Base-by-base conservation (phyloP, 768 basidiomycete species). In the Albatrellus ellisii region DNA sequence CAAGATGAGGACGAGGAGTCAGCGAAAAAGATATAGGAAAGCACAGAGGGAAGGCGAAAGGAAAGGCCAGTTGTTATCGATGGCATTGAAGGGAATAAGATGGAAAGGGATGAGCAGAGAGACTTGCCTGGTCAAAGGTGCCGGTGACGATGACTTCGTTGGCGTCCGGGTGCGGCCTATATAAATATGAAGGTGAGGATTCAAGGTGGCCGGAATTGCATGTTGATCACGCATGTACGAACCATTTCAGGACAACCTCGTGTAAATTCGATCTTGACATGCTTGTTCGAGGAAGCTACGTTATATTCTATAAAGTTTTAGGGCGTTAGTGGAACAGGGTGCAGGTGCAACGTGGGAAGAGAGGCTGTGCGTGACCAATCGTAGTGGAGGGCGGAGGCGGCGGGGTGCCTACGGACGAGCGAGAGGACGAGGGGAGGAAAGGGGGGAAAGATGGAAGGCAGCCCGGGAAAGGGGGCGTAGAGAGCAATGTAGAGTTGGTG, bases 51-150 rank as follows among this genome's bases (percentile, higher is more conserved):
- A 28, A 51, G 39, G 26, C 50, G 47, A 35, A 51, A n/a, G 4
- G 50, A 45, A 17, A 51, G 26, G 2, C 50, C 50, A 3, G 42
- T 43, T 6, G 44, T 35, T 26, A 51, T 41, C 12, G 38, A 28
- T 14, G 50, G 50, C 50, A 51, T 51, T 21, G n/a, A 35, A 28
- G 28, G 5, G 25, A 15, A 25, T n/a, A 26, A 24, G 2, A 41
- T n/a, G n/a, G 9, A 18, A 34, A 3, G 26, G 36, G 20, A 14
- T n/a, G 6, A n/a, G n/a, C n/a, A n/a, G 33, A 36, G 18, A 26
- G 36, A 49, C 50, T 51, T 44, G 47, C 50, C 47, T 49, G 26
- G 50, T 51, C 50, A 32, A 51, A 51, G 9, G 50, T 51, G 12
- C 50, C 50, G 29, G 50, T 49, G 26, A 51, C 50, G 8, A 44